phyloP scores from a whole-genome alignment of 2,329 filamentous ascomycete genomes.

The Colletotrichum filicis region DNA sequence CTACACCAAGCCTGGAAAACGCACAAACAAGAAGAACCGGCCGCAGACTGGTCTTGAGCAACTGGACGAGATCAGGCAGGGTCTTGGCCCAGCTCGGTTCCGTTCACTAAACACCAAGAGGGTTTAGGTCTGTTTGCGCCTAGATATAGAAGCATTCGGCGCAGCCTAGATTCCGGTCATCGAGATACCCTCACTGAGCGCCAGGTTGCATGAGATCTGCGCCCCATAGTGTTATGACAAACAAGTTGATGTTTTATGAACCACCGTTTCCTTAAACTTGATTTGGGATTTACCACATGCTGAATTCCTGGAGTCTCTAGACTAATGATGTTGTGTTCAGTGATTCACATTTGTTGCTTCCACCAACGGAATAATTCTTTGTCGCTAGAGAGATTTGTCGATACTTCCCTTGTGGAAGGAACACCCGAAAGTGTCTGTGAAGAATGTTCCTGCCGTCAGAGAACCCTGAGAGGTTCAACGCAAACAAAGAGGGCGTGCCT shows the following conservation, averaged over 20 bases:
- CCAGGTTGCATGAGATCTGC: constrained; percentile 11
- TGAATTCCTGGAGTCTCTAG: no score
- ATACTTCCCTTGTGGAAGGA: neutral
- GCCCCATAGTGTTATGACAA: constrained; percentile 18
- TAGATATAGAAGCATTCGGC: constrained; percentile 5
- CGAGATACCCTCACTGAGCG: constrained; percentile 30
- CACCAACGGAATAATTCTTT: no score
- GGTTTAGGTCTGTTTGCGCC: neutral
- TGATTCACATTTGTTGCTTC: no score
- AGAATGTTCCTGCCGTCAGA: neutral
- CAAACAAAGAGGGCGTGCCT: neutral
- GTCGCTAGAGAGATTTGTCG: no score
- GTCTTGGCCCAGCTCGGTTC: constrained; percentile 80
- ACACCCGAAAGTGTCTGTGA: neutral
- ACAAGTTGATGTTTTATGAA: constrained; percentile 19
- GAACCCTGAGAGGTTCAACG: neutral
- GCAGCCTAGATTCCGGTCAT: constrained; percentile 10
- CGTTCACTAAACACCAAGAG: constrained; percentile 32
- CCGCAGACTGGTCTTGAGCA: constrained; percentile 86
- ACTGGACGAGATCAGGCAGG: constrained; percentile 87
- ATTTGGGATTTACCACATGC: neutral
- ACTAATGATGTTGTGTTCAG: neutral
- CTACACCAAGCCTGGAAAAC: constrained; percentile 78
- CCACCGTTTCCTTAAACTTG: neutral
- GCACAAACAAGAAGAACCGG: constrained; percentile 81